Evolutionary conservation across 1,284 basidiomycete species (phyloP).

Genomic region (Puccinia coronata): DNA sequence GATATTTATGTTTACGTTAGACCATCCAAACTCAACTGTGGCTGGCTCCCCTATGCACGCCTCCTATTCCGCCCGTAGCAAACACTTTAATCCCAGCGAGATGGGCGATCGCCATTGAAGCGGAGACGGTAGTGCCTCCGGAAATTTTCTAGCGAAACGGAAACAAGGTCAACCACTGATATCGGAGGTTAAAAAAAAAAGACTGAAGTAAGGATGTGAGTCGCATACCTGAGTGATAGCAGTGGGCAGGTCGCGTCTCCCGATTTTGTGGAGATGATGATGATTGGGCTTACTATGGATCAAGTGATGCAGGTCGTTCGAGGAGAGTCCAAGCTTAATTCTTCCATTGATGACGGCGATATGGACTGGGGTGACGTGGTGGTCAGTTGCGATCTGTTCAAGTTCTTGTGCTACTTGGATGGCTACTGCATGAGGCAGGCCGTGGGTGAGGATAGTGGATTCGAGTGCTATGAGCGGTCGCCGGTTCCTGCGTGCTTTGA

Average conservation of each 20-base stretch:
- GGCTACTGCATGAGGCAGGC: conserved; percentile 61
- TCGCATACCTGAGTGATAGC: conserved; percentile 62
- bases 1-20: no score
- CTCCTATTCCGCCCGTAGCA: conserved; percentile 65
- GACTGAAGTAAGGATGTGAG: background rate
- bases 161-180: background rate
- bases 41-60: conserved; percentile 91
- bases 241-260: conserved; percentile 80
- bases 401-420: conserved; percentile 68
- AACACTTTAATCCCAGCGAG: conserved; percentile 58
- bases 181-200: background rate
- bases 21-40: conserved; percentile 70
- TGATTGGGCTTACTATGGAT: conserved; percentile 69
- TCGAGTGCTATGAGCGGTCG: conserved; percentile 64
- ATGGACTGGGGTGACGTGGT: conserved; percentile 81
- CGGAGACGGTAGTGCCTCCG: conserved; percentile 58
- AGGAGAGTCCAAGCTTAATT: conserved; percentile 78
- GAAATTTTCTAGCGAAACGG: background rate
- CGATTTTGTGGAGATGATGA: conserved; percentile 70
- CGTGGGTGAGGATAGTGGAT: conserved; percentile 89
- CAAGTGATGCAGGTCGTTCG: conserved; percentile 66
- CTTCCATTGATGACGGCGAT: conserved; percentile 81
- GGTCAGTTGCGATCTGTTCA: conserved; percentile 76
- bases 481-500: conserved; percentile 47
- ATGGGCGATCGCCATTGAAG: conserved; percentile 57